Evolutionary conservation across 73 alveolate genomes (phyloP), one percentile per base, ranked within the genome.

Genomic region (Paramecium pentaurelia): DNA sequence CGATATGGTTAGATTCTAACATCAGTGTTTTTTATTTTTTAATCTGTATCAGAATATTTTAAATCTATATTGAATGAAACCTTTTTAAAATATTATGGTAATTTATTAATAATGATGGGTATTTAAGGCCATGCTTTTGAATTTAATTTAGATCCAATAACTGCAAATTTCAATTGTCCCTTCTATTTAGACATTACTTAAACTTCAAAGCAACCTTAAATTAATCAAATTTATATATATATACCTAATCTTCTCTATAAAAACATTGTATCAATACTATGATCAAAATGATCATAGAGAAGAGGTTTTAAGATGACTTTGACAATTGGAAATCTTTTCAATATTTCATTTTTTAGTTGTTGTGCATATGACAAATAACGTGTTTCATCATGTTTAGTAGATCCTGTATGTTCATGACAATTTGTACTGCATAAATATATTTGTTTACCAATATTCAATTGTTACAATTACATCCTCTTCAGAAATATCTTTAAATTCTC

Each of bases 371-470:
- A 27, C 18, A 59, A 68, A 87, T 93, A 93, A 83, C 92, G 93
- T 47, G 59, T 84, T 92, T 94, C 93, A 70, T 92, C 95, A 77
- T 93, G 96, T 36, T 95, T 58, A 4, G 96, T 93, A 10, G 93
- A 71, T 25, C 93, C 93, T 47, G 47, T 42, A 64, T 93, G 96
- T 54, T 73, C 93, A 28, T 93, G 92, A 84, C 96, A 93, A 58
- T 93, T 93, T 3, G 94, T 89, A 47, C 94, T 89, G 77, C 30
- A 71, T 42, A 16, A 87, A 60, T 14, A 28, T 83, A 30, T 11
- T 60, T 18, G 32, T 20, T 12, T 89, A 89, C 94, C 94, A 89
- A 70, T 89, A 89, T 71, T 89, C 94, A n/a, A 89, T 89, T 8
- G 94, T 89, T 28, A 89, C 83, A 5, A 89, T 89, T 30, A 42